Conservation (phyloP, 1,139 yeast species). For the Candida mesenterica region DNA sequence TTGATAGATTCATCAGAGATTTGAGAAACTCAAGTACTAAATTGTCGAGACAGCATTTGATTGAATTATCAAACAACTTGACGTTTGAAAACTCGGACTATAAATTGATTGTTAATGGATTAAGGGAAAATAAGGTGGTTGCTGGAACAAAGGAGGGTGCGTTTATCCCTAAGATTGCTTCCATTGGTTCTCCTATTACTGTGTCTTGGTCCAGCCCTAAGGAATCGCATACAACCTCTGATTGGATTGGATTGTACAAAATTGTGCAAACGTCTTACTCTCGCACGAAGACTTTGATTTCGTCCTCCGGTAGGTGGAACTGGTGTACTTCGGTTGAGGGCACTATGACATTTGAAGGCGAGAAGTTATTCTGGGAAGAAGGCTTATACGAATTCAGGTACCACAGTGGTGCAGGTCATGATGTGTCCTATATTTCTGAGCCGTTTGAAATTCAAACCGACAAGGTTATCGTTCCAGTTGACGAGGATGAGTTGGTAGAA, state of each 20-base stretch:
- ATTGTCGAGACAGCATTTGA: slow-evolving; percentile 36
- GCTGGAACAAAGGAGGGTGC: slow-evolving; percentile 11
- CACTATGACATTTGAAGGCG: slow-evolving; percentile 48
- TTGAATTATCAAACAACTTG: slow-evolving; percentile 42
- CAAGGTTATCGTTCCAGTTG: slow-evolving; percentile 35
- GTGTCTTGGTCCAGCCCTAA: slow-evolving; percentile 60
- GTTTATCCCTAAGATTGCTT: slow-evolving; percentile 22
- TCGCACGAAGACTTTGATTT: slow-evolving; percentile 55
- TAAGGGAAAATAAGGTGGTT: slow-evolving; percentile 15
- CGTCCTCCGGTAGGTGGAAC: slow-evolving; percentile 73
- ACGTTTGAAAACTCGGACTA: slow-evolving; percentile 41
- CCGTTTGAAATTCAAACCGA: slow-evolving; percentile 66
- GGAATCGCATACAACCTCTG: slow-evolving; percentile 42
- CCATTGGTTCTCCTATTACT: slow-evolving; percentile 53
- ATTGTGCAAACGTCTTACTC: slow-evolving; percentile 62
- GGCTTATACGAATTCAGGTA: slow-evolving; percentile 79
- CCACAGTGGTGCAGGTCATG: slow-evolving; percentile 69
- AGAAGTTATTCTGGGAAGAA: slow-evolving; percentile 60
- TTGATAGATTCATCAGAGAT: slow-evolving; percentile 42
- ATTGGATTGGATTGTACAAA: slow-evolving; percentile 81
- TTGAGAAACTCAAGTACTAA: slow-evolving; percentile 33
- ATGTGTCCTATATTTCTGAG: slow-evolving; percentile 62
- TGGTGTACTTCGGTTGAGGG: slow-evolving; percentile 50
- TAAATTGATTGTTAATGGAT: slow-evolving; percentile 25
- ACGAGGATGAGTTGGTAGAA: slow-evolving; percentile 17